These are phyloP conservation scores for Desmodesmus armatus DNA, from an alignment of 139 green algal species.

Conservation along the genomic window DNA sequence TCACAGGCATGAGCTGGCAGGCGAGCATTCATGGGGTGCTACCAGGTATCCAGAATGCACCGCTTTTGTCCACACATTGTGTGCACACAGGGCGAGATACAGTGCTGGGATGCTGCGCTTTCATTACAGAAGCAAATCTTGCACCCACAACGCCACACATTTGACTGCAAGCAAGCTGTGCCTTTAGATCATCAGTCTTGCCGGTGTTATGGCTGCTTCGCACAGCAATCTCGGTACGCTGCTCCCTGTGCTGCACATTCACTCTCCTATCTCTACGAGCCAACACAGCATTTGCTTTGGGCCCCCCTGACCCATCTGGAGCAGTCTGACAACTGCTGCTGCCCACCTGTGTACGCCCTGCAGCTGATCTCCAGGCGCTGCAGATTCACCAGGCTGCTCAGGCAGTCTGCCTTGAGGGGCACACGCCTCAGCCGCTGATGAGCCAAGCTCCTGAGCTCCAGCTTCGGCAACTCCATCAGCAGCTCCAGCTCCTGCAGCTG, in stretches of 20 bases:
- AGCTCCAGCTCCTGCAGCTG: slow-evolving; percentile 37
- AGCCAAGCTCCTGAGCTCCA: slow-evolving; percentile 18
- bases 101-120: too few species aligned
- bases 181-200: too few species aligned
- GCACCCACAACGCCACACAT: background rate
- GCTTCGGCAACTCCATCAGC: background rate
- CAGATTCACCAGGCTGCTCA: slow-evolving; percentile 6
- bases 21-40: background rate
- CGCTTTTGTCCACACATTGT: background rate
- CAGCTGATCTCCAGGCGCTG: slow-evolving; percentile 17
- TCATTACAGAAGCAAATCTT: background rate
- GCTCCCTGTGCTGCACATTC: background rate
- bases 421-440: slow-evolving; percentile 12
- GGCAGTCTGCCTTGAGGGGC: slow-evolving; percentile 32
- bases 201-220: too few species aligned
- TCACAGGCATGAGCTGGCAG: background rate
- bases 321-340: background rate
- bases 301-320: background rate
- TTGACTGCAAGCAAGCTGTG: background rate
- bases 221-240: background rate
- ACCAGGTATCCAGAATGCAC: background rate
- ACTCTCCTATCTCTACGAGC: background rate
- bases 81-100: too few species aligned
- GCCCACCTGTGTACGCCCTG: background rate
- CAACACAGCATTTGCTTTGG: background rate